Percentiles rank a stretch among this genome's conserved stretches.
Evolutionary conservation across 257 asterid species (phyloP).

Genomic region (Solanum ossicruentum): DNA sequence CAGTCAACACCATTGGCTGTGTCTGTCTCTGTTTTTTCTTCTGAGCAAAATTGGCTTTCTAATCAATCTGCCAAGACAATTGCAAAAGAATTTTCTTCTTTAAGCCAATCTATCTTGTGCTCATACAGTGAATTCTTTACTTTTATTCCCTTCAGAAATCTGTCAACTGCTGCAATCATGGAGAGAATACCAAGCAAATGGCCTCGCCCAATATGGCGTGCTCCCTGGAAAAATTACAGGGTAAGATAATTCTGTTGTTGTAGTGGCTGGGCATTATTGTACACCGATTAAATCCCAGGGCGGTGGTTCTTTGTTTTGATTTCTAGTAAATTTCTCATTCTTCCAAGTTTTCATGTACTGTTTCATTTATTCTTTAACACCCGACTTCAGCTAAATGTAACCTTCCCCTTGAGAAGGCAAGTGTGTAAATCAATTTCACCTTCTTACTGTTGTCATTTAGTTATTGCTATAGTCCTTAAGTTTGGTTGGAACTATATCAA

Average conservation of each 20-base stretch:
- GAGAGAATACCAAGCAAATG: slow-evolving; percentile 96
- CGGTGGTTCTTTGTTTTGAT: background rate
- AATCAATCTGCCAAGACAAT: background rate
- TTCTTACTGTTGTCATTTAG: background rate
- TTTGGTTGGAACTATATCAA: background rate
- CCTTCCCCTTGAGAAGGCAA: background rate
- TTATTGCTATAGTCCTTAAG: background rate
- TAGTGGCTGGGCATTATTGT: background rate
- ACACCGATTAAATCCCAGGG: background rate
- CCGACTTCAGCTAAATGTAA: background rate
- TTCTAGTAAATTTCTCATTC: background rate
- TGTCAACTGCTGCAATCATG: slow-evolving; percentile 96
- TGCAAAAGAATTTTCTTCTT: background rate
- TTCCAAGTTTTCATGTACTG: background rate
- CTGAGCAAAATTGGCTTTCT: background rate
- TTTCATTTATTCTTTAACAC: background rate
- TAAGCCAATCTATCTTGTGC: background rate
- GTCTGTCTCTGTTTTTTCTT: background rate
- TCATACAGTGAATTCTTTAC: background rate
- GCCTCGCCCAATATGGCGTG: slow-evolving; percentile 96
- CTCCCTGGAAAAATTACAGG: slow-evolving; percentile 98
- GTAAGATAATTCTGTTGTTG: slow-evolving; percentile 25
- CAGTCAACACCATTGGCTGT: background rate
- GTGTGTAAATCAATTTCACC: background rate
- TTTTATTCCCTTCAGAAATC: slow-evolving; percentile 35